Percentiles rank a stretch among this genome's conserved stretches.
phyloP scores from a whole-genome alignment of 495 filamentous ascomycete genomes.

The Penicillium fimorum region DNA sequence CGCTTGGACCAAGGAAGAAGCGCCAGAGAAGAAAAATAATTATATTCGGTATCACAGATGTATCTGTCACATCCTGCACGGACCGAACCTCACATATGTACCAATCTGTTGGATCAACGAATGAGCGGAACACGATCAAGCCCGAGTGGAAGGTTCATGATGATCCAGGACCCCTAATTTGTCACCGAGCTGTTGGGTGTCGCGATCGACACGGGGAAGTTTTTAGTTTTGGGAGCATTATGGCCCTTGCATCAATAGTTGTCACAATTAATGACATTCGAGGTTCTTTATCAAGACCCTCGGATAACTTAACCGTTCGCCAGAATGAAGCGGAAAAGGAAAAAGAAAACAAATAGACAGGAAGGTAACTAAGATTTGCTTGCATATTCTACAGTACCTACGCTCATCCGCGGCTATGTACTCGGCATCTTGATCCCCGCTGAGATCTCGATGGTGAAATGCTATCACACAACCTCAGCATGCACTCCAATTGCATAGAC shows the following conservation, averaged over 20 bases:
- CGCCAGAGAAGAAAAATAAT: constrained; percentile 12
- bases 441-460: constrained; percentile 24
- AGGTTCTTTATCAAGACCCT: constrained; percentile 13
- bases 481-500: constrained; percentile 16
- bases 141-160: constrained; percentile 19
- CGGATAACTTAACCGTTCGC: constrained; percentile 18
- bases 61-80: constrained; percentile 44
- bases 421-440: neutral
- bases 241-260: constrained; percentile 48
- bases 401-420: neutral
- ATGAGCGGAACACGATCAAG: constrained; percentile 30
- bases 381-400: constrained; percentile 22
- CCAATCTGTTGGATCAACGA: constrained; percentile 28
- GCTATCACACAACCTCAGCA: constrained; percentile 8
- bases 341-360: neutral
- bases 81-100: constrained; percentile 21
- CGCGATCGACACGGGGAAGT: constrained; percentile 40
- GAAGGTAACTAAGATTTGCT: constrained; percentile 3
- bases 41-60: constrained; percentile 12
- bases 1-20: constrained; percentile 13
- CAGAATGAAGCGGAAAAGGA: constrained; percentile 6
- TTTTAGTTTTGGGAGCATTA: constrained; percentile 16
- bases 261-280: constrained; percentile 16
- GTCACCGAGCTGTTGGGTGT: constrained; percentile 36
- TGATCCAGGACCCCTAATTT: constrained; percentile 39